phyloP scores from a whole-genome alignment of 495 filamentous ascomycete species.

The Podospora appendiculata region DNA sequence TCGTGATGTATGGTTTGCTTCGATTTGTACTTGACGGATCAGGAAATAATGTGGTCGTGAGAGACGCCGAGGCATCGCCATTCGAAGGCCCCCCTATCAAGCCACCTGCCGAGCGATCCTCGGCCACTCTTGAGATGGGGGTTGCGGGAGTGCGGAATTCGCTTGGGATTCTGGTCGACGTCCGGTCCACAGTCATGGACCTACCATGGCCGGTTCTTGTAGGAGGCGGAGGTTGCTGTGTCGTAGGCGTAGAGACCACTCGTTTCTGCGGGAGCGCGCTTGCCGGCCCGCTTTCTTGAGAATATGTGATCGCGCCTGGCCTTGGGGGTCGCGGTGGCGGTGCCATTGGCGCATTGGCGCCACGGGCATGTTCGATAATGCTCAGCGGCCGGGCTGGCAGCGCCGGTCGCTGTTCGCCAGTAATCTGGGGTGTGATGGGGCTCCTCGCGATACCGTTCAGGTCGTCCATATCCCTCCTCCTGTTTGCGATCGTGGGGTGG shows the following conservation, averaged over 20 bases:
- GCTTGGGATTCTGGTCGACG: conserved; percentile 23
- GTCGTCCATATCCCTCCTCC: conserved; percentile 31
- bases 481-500: conserved; percentile 38
- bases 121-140: conserved; percentile 12
- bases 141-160: conserved; percentile 27
- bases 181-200: conserved; percentile 42
- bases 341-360: conserved; percentile 16
- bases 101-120: conserved; percentile 20
- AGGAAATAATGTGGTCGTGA: conserved; percentile 49
- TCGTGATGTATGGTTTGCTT: conserved; percentile 65
- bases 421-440: conserved; percentile 21
- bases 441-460: conserved; percentile 23
- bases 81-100: conserved; percentile 8
- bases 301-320: conserved; percentile 27
- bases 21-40: conserved; percentile 81
- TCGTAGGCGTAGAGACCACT: conserved; percentile 39
- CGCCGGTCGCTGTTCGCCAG: conserved; percentile 48
- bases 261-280: conserved; percentile 34
- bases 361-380: conserved; percentile 20
- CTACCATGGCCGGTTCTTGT: conserved; percentile 34
- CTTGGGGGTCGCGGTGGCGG: conserved; percentile 41
- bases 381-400: conserved; percentile 49
- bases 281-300: conserved; percentile 18
- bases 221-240: conserved; percentile 33
- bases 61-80: conserved; percentile 13